These are phyloP conservation scores for Favolaschia claudopus DNA, from an alignment of 768 basidiomycete genomes.

Conservation along the genomic window DNA sequence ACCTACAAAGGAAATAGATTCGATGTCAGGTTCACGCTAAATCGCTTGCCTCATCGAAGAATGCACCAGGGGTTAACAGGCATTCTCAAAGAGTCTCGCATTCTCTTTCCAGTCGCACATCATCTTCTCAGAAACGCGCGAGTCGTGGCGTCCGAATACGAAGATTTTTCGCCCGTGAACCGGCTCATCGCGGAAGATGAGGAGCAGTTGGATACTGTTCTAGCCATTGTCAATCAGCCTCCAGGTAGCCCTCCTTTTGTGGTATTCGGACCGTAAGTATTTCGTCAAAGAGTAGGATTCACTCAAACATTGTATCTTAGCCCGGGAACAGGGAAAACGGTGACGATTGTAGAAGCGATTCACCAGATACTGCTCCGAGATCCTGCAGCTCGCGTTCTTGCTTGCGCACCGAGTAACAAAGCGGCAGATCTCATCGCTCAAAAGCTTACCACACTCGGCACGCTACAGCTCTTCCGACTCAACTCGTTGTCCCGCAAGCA, in stretches of 20 bases:
- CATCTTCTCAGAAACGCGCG: conserved; percentile 32
- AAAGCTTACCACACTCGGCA: conserved; percentile 46
- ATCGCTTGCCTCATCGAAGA: conserved; percentile 58
- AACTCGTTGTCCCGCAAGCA: conserved; percentile 56
- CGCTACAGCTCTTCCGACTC: conserved; percentile 56
- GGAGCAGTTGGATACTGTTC: conserved; percentile 59
- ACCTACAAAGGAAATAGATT: conserved; percentile 47
- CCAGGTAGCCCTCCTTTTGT: conserved; percentile 62
- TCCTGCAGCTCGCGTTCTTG: conserved; percentile 55
- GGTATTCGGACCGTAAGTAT: conserved; percentile 69
- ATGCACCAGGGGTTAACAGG: conserved; percentile 62
- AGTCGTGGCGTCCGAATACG: conserved; percentile 29
- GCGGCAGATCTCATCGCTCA: conserved; percentile 67
- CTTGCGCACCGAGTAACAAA: conserved; percentile 71
- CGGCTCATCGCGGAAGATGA: conserved; percentile 48
- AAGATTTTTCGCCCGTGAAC: conserved; percentile 35
- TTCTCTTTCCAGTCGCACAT: conserved; percentile 54
- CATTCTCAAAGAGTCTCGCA: conserved; percentile 43
- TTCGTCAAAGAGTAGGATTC: not conserved
- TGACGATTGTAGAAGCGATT: conserved; percentile 68
- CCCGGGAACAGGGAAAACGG: conserved; percentile 73
- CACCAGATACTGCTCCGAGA: conserved; percentile 54
- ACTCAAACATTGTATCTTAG: conserved; percentile 33
- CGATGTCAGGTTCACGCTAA: conserved; percentile 64
- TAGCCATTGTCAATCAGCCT: conserved; percentile 52